Evolutionary conservation across 129 eudicot genomes (phyloP).

Genomic region (Centrapalus pauciflorus): DNA sequence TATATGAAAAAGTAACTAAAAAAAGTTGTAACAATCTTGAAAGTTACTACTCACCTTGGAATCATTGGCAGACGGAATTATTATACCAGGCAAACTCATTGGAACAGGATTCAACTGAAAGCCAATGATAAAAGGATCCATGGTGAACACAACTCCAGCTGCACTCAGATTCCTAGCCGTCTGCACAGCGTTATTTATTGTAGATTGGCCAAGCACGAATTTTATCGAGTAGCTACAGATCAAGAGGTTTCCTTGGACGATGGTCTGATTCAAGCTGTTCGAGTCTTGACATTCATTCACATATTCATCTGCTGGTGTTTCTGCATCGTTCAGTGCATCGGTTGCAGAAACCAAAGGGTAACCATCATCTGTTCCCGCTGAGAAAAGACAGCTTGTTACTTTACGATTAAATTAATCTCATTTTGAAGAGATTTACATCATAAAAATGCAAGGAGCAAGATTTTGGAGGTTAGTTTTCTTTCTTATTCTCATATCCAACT

Average conservation of each 20-base stretch:
- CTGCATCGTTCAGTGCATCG: slow-evolving; percentile 72
- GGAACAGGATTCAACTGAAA: slow-evolving; percentile 98
- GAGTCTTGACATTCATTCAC: slow-evolving; percentile 94
- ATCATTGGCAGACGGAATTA: slow-evolving; percentile 82
- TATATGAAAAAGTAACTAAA: slow-evolving; percentile 6
- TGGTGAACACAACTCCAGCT: slow-evolving; percentile 82
- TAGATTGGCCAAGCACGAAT: slow-evolving; percentile 91
- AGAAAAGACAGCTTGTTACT: slow-evolving; percentile 5
- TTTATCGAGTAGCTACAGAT: slow-evolving; percentile 89
- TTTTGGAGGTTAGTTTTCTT: not conserved
- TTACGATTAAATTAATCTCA: no score
- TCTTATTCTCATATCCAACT: not conserved
- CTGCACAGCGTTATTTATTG: slow-evolving; percentile 69
- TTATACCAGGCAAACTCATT: slow-evolving; percentile 83
- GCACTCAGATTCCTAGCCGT: slow-evolving; percentile 89
- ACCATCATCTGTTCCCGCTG: slow-evolving; percentile 67
- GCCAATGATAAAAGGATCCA: slow-evolving; percentile 97
- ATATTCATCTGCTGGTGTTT: slow-evolving; percentile 56
- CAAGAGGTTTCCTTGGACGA: slow-evolving; percentile 73
- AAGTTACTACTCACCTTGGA: slow-evolving; percentile 60
- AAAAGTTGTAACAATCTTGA: slow-evolving; percentile 12
- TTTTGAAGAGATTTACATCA: no score
- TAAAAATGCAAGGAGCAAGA: not conserved
- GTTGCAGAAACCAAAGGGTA: slow-evolving; percentile 70
- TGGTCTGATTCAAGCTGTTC: slow-evolving; percentile 49